phyloP scores from a whole-genome alignment of 2,329 filamentous ascomycete genomes.

The Helotiales sp. region DNA sequence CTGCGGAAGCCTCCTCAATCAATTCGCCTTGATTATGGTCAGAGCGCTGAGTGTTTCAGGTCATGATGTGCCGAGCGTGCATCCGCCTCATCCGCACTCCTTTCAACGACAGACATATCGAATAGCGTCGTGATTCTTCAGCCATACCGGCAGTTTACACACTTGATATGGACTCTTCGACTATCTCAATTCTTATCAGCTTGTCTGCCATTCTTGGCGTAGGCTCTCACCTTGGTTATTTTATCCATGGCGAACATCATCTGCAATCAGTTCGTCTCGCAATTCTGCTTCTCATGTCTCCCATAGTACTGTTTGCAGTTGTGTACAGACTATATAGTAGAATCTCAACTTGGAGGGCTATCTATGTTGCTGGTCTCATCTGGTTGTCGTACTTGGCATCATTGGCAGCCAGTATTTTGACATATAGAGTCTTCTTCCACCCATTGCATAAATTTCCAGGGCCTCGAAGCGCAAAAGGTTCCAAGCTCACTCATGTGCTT shows the following conservation, averaged over 20 bases:
- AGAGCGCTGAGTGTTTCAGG: not conserved
- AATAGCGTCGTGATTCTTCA: not conserved
- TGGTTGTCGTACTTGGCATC: not conserved
- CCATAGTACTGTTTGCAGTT: not conserved
- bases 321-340: not conserved
- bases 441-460: constrained; percentile 33
- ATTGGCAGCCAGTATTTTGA: constrained; percentile 50
- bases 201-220: constrained; percentile 10
- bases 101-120: not conserved
- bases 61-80: constrained; percentile 2
- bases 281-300: not conserved
- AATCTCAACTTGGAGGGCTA: not conserved
- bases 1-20: no score
- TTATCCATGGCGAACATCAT: constrained; percentile 26
- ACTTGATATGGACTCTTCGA: not conserved
- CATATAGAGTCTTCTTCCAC: constrained; percentile 51
- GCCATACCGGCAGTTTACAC: not conserved
- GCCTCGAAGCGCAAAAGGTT: constrained; percentile 20
- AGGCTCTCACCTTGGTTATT: constrained; percentile 18
- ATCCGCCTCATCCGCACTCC: not conserved
- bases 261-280: not conserved
- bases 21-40: not conserved
- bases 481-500: constrained; percentile 21
- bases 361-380: not conserved
- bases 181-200: not conserved